Base-by-base conservation (phyloP, 2,329 filamentous ascomycete species). In the Aspergillus aculeatus region DNA sequence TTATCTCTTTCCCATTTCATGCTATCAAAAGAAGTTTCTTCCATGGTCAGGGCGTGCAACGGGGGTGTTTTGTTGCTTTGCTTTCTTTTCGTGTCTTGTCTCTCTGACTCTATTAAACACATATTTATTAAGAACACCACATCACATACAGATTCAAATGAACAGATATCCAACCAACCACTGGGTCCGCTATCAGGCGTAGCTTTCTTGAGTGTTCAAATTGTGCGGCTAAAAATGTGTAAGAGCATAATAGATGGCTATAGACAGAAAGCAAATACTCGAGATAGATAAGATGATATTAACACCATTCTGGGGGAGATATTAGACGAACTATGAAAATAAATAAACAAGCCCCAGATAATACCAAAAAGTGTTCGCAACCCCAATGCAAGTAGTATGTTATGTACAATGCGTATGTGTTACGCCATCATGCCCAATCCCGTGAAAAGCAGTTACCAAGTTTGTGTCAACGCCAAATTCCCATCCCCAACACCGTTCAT, bases 361-460 rank as follows among this genome's bases (percentile, higher is more conserved):
- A 3, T 3, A 16, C 26, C 21, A 32, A 53, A 23, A 47, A 44
- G 14, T 19, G 16, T 44, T 44, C 38, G 38, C 38, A 44, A 44
- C 16, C 16, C 32, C 16, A 44, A 44, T 44, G 38, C 38, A 44
- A 19, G 12, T 35, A 9, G 26, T 44, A 44, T 44, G 16, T 44
- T 44, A 44, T 44, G 16, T 44, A 54, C 19, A 38, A 38, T 53
- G 50, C 19, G 38, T 53, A 12, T 12, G 23, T 23, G 23, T 23
- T 44, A 44, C 16, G 14, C 38, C 14, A 44, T 7, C 4, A 44
- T n/a, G 14, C 14, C n/a, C 32, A 35, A 16, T 12, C 32, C 32
- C 14, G 32, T 35, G 2, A 1, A 44, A 19, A 41, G 10, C 44
- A 54, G 52, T 49, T 51, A 54, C 54, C 60, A 58, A 62, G 2